phyloP scores from a whole-genome alignment of 2,329 filamentous ascomycete species.

The Fusarium globosum region DNA sequence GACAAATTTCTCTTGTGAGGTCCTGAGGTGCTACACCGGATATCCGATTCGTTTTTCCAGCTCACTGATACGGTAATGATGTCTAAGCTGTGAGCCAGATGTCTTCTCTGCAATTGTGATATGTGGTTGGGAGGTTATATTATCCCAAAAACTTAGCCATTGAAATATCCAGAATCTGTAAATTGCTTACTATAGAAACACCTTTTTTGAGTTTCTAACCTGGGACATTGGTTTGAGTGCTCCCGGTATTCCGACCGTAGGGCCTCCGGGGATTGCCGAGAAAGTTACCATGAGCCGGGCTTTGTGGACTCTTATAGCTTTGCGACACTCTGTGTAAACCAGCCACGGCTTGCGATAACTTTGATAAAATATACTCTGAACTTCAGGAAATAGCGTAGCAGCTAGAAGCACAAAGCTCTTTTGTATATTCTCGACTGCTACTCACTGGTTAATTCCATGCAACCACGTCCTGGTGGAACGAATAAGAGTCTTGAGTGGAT shows the following conservation, averaged over 20 bases:
- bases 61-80: too few species aligned
- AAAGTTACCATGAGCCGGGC: fast-evolving
- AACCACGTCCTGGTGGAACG: neutral
- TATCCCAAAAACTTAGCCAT: neutral
- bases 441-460: neutral
- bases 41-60: too few species aligned
- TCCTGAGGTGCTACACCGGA: too few species aligned
- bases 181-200: neutral
- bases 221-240: too few species aligned
- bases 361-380: neutral
- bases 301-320: neutral
- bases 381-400: neutral
- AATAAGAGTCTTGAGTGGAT: too few species aligned
- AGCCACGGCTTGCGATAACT: neutral
- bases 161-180: neutral
- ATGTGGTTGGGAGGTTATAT: neutral
- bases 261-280: neutral
- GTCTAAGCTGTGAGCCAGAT: neutral
- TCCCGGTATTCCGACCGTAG: too few species aligned
- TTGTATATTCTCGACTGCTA: neutral
- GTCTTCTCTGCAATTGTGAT: neutral
- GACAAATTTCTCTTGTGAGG: too few species aligned
- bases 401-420: neutral
- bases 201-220: too few species aligned
- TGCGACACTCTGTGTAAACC: neutral